phyloP scores from a whole-genome alignment of 1,284 basidiomycete species.

The Ceratobasidium papillatum region DNA sequence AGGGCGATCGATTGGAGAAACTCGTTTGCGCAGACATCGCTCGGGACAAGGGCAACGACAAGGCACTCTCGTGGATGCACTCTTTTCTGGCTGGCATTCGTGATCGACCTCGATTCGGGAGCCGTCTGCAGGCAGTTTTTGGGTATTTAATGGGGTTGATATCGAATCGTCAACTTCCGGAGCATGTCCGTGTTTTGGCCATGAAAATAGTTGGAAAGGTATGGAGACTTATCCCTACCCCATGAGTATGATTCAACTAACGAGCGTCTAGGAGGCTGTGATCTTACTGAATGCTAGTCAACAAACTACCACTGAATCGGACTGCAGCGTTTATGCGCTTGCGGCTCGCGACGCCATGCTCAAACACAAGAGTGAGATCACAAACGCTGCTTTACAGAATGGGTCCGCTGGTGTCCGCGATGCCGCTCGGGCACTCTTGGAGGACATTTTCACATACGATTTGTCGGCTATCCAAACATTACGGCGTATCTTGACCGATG shows the following conservation, averaged over 20 bases:
- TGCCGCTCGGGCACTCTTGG: neutral
- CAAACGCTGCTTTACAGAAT: conserved; percentile 9
- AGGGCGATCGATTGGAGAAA: conserved; percentile 70
- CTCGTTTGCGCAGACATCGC: conserved; percentile 57
- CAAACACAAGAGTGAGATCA: conserved; percentile 14
- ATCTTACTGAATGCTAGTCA: neutral
- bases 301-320: neutral
- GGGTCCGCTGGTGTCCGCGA: neutral
- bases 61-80: conserved; percentile 65
- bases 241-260: neutral
- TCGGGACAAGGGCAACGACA: conserved; percentile 54
- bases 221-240: neutral
- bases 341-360: conserved; percentile 17
- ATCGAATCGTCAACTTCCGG: neutral
- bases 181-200: conserved; percentile 3
- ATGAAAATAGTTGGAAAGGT: neutral
- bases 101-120: conserved; percentile 62
- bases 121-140: conserved; percentile 72
- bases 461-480: neutral
- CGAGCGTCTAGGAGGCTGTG: neutral
- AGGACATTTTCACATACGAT: conserved; percentile 3
- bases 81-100: conserved; percentile 67
- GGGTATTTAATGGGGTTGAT: conserved; percentile 49
- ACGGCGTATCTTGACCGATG: conserved; percentile 3
- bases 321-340: neutral